Evolutionary conservation across 1,139 yeast genomes (phyloP), one percentile per base, ranked within the genome.

Genomic region (Zygosaccharomyces sapae): DNA sequence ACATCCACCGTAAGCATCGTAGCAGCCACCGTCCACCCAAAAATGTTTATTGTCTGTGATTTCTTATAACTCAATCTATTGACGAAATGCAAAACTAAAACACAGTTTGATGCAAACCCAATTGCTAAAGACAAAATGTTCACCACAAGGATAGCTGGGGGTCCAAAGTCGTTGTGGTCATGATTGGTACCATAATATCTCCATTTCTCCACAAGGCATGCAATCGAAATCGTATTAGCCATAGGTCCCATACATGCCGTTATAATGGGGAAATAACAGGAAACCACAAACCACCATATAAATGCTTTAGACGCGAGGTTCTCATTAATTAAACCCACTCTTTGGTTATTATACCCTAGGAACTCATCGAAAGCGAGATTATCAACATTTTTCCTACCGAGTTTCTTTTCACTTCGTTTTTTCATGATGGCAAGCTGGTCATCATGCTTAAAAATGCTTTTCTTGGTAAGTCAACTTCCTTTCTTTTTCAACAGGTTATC

Each of bases 221-320:
- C 79, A 4, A 85, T 70, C 0, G 90, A 82, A 37, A 81, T 74
- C 74, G 85, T 75, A 56, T 86, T 86, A 4, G 90, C 82, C 29
- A 86, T 59, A 0, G 95, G 95, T 0, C 94, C 94, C 35, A 83
- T 58, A 55, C 90, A 84, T 1, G 94, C 89, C 0, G 89, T 81
- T 2, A 83, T 62, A 12, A 86, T 73, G 0, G 95, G 95, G 56
- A 86, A 75, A 56, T 80, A 80, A 3, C 84, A 75, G 1, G 88
- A 79, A 0, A 81, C 67, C 12, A 74, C 58, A 57, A 79, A 82
- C 89, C 90, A 83, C 29, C 75, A 39, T 2, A 77, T 59, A 55
- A 80, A 81, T 18, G 49, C 43, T 8, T 33, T 39, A 1, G 57
- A 53, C 4, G 56, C 42, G 2, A 66, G 64, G 19, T 63, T 61